Evolutionary conservation across 129 eudicot species (phyloP).

Genomic region (Gnaphalium uliginosum): DNA sequence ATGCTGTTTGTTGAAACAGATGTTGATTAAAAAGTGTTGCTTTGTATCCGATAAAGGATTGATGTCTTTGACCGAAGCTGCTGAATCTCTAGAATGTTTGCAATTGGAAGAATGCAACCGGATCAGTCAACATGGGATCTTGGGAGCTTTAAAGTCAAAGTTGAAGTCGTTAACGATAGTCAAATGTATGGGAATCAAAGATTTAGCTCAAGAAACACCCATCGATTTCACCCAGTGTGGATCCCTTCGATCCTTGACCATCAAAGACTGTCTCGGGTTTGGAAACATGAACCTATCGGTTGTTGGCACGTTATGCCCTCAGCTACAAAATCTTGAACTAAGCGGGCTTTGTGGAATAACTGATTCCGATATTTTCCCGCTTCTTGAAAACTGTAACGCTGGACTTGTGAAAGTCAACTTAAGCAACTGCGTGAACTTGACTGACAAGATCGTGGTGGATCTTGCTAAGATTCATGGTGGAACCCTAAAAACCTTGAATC

Average conservation of each 20-base stretch:
- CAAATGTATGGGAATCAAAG: slow-evolving; percentile 84
- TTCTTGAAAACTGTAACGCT: slow-evolving; percentile 52
- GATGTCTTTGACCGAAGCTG: slow-evolving; percentile 56
- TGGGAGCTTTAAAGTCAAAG: slow-evolving; percentile 56
- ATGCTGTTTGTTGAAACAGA: slow-evolving; percentile 63
- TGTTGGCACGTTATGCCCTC: slow-evolving; percentile 71
- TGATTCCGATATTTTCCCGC: slow-evolving; percentile 60
- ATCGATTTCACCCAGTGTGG: slow-evolving; percentile 46
- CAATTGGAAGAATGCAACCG: slow-evolving; percentile 84
- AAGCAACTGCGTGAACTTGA: slow-evolving; percentile 63
- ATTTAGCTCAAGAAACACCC: slow-evolving; percentile 38
- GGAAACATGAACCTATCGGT: slow-evolving; percentile 62
- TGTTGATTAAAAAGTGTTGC: slow-evolving; percentile 70
- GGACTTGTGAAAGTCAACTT: slow-evolving; percentile 76
- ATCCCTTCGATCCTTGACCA: slow-evolving; percentile 74
- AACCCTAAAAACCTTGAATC: slow-evolving; percentile 66
- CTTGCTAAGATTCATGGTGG: slow-evolving; percentile 65
- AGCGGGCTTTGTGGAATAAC: slow-evolving; percentile 73
- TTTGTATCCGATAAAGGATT: slow-evolving; percentile 80
- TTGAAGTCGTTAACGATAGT: slow-evolving; percentile 68
- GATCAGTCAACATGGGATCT: slow-evolving; percentile 65
- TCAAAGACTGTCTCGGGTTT: slow-evolving; percentile 66
- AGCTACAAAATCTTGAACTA: slow-evolving; percentile 65
- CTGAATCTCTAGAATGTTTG: slow-evolving; percentile 65
- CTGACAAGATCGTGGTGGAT: slow-evolving; percentile 51